Evolutionary conservation across 257 asterid species (phyloP).

Genomic region (Nicotiana tabacum): DNA sequence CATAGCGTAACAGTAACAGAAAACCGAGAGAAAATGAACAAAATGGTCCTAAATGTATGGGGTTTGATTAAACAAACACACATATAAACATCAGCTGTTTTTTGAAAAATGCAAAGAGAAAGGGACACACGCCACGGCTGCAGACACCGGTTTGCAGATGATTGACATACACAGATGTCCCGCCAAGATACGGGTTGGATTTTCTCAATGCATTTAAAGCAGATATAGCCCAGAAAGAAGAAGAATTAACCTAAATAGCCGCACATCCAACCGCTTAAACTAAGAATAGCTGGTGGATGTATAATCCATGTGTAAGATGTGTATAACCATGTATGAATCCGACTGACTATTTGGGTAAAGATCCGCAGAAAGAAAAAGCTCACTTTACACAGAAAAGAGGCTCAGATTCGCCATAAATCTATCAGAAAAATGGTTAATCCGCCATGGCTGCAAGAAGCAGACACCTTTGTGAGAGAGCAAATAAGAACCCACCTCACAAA

Average conservation of each 20-base stretch:
- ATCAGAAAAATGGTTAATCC: background rate
- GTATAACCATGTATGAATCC: too few relatives aligned
- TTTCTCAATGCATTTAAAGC: background rate
- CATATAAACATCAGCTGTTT: background rate
- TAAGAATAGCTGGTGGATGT: too few relatives aligned
- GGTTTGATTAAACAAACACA: too few relatives aligned
- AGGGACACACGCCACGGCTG: background rate
- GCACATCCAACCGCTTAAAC: too few relatives aligned
- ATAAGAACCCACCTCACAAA: background rate
- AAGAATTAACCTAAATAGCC: too few relatives aligned
- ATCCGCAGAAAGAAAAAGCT: too few relatives aligned
- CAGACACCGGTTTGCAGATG: background rate
- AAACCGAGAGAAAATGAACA: background rate
- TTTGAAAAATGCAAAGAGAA: background rate
- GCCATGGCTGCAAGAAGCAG: background rate
- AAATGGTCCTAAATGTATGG: background rate
- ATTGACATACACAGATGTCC: conserved; percentile 12
- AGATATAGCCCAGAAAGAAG: background rate
- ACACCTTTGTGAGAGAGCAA: background rate
- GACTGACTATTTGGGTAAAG: too few relatives aligned
- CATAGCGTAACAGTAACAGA: background rate
- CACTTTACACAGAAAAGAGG: background rate
- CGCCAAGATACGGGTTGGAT: conserved; percentile 25
- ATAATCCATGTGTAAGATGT: too few relatives aligned
- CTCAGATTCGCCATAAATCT: background rate